Evolutionary conservation across 2,329 filamentous ascomycete genomes (phyloP).

Genomic region (Byssoonygena ceratinophila): DNA sequence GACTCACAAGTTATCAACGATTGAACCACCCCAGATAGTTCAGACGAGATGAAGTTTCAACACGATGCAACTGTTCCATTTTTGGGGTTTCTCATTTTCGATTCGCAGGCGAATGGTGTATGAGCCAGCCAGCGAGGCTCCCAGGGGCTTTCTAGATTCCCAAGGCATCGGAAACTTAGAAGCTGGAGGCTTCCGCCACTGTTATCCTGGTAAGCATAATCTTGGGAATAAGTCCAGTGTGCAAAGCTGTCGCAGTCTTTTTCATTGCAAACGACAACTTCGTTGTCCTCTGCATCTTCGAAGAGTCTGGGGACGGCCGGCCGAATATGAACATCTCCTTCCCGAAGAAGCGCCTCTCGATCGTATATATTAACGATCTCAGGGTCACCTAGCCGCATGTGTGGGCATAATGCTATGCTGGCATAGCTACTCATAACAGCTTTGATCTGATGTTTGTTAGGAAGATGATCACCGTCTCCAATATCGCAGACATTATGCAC

Average conservation of each 20-base stretch:
- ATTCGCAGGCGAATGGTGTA: not conserved
- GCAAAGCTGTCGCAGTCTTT: not conserved
- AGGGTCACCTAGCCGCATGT: not conserved
- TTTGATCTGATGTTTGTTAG: not conserved
- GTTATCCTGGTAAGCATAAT: not conserved
- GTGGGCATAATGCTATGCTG: not conserved
- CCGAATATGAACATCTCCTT: not conserved
- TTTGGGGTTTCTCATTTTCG: not conserved
- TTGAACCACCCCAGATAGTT: too few relatives aligned
- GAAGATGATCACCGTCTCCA: not conserved
- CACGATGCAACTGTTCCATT: too few relatives aligned
- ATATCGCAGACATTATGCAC: not conserved
- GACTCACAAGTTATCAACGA: too few relatives aligned
- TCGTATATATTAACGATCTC: not conserved
- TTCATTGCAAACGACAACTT: not conserved
- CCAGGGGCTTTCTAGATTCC: not conserved
- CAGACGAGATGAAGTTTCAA: too few relatives aligned
- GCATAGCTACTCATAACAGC: not conserved
- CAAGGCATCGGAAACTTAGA: conserved; percentile 2
- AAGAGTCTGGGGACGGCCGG: not conserved
- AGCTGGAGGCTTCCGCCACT: not conserved
- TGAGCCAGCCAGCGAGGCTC: conserved; percentile 6
- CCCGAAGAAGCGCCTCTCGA: not conserved
- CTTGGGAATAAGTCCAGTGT: not conserved
- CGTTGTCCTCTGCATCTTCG: not conserved